Base-by-base conservation (phyloP, 768 basidiomycete species). In the Mycena alexandri region DNA sequence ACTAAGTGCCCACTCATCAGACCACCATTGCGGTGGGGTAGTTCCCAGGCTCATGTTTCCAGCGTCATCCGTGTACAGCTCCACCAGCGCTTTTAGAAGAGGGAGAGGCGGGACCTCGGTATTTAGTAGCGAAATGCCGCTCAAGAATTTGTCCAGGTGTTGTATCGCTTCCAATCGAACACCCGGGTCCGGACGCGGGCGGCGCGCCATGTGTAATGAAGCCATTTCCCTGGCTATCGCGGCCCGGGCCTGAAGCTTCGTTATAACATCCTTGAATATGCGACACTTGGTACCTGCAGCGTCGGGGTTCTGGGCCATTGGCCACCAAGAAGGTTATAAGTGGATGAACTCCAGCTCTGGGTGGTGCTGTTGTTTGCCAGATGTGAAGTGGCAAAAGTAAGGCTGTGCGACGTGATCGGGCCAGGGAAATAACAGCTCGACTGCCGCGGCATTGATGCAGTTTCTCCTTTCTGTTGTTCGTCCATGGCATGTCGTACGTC, bases 331-430 rank as follows among this genome's bases (percentile, higher is more conserved):
- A 38, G 53, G 34, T 54, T 36, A 41, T 54, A 38, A 8, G 53
- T 54, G 34, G 53, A 54, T 54, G 34, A 41, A 36, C 53, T 54
- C 53, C 25, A 29, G 53, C 53, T 54, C 53, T 54, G 53, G 53
- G 36, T 54, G 53, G 53, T 54, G 36, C 29, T 29, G 29, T 3
- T 29, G 29, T 3, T 29, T 29, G n/a, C n/a, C 6, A 29, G 34
- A 50, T 50, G 8, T 54, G 19, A 41, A 11, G 53, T 19, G 53
- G 36, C 53, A n/a, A 36, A 54, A 34, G 53, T 34, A 54, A 54
- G 36, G 53, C 6, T 54, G n/a, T n/a, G n/a, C n/a, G n/a, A n/a
- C n/a, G n/a, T n/a, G n/a, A n/a, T n/a, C n/a, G n/a, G n/a, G n/a
- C n/a, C n/a, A n/a, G n/a, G n/a, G n/a, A n/a, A n/a, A n/a, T n/a